Base-by-base conservation (phyloP, 805 yeast species). In the Scheffersomyces stipitis region DNA sequence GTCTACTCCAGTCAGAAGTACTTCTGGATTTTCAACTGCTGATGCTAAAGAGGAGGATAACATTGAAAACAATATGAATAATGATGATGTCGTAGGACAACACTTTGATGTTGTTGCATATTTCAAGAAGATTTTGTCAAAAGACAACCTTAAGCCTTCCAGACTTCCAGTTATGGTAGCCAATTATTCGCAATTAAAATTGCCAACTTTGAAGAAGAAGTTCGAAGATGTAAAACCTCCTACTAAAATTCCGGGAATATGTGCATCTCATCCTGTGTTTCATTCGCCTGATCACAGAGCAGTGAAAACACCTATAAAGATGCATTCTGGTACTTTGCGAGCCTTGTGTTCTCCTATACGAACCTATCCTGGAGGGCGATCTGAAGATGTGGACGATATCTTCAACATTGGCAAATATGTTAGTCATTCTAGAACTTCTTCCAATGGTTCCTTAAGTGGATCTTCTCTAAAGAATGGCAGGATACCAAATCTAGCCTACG, bases 191-290 rank as follows among this genome's bases (percentile, higher is more conserved):
- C 29, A 36, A 9, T 35, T 32, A 15, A 54, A 55, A 5, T 42
- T 51, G 8, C 66, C 63, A 3, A 45, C 45, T 2, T 49, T 66
- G 18, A 46, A 47, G 24, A 59, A 64, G 44, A 45, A 31, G 32
- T 18, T 22, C 14, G 12, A 30, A 18, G 33, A 30, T 1, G 37
- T 30, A 9, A n/a, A 26, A 8, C 37, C 42, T 3, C 41, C 37
- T 3, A 45, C 60, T 8, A 35, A 38, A 18, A 58, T 65, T 15
- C 67, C 71, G 7, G 42, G 49, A 22, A 56, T 62, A 12, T 46
- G 62, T 22, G 54, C 58, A 1, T 44, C 51, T 13, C 68, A 66
- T 36, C 57, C 60, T 4, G 58, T 62, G 2, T 61, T 62, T 38
- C 46, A 48, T 22, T 61, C 69, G 4, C 56, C 63, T 17, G 44